A percentile compares a stretch with the other conserved stretches of the same genome.
phyloP scores from a whole-genome alignment of 805 yeast genomes.

The Maudiozyma barnettii region DNA sequence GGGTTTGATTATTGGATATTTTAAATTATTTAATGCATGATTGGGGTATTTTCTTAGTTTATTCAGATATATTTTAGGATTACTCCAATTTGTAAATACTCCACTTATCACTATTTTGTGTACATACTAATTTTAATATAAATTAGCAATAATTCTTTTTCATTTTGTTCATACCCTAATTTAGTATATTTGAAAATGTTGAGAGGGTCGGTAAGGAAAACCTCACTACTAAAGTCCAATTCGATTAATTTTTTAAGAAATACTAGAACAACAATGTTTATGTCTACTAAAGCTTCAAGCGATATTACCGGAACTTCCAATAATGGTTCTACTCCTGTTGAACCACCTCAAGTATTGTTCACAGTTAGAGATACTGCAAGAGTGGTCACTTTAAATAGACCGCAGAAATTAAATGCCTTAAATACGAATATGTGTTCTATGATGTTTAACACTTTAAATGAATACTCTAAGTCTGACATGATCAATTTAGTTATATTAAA shows the following conservation, averaged over 20 bases:
- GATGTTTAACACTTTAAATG: conserved; percentile 63
- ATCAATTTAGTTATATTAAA: conserved; percentile 60
- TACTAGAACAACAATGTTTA: not conserved
- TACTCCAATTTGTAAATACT: no score
- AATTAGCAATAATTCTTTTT: no score
- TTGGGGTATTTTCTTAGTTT: no score
- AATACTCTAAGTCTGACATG: conserved; percentile 60
- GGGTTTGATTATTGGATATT: no score
- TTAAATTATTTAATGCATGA: no score
- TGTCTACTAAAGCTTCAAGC: not conserved
- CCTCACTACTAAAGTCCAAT: not conserved
- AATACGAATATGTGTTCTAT: conserved; percentile 64
- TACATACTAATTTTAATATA: no score
- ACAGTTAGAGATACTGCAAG: conserved; percentile 44
- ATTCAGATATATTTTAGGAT: no score
- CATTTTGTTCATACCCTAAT: no score
- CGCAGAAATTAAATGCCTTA: conserved; percentile 76
- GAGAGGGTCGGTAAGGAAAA: not conserved
- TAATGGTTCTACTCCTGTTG: not conserved
- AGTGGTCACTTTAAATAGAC: conserved; percentile 67
- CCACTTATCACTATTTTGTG: no score
- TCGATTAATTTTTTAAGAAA: not conserved
- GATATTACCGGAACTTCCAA: not conserved
- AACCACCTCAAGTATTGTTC: conserved; percentile 14
- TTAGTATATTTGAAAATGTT: not conserved